Conservation (phyloP, 1,284 basidiomycete genomes). For the Hemileia vastatrix region DNA sequence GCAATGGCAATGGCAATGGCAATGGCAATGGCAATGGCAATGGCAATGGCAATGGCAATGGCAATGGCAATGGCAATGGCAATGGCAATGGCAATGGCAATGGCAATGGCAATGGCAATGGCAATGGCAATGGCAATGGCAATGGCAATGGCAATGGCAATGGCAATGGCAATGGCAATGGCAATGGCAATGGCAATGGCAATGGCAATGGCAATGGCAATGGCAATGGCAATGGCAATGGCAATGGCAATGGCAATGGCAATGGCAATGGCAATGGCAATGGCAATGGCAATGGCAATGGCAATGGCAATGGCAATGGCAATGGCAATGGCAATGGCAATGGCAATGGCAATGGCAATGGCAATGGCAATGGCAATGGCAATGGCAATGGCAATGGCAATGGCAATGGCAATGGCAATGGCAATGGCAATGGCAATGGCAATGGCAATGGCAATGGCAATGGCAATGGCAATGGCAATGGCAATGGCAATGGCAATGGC, state of each 20-base stretch:
- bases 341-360: background rate
- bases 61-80: background rate
- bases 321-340: background rate
- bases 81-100: background rate
- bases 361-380: background rate
- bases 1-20: background rate
- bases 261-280: background rate
- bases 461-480: background rate
- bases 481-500: background rate
- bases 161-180: background rate
- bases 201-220: background rate
- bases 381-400: background rate
- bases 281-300: background rate
- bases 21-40: background rate
- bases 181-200: background rate
- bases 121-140: background rate
- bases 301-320: background rate
- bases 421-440: background rate
- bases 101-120: background rate
- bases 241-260: background rate
- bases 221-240: background rate
- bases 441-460: background rate
- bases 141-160: background rate
- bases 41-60: background rate
- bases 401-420: background rate